A percentile compares a stretch with the other conserved stretches of the same genome.
These are phyloP conservation scores for Alnus rubra DNA, from an alignment of 306 rosid species.

Conservation along the genomic window DNA sequence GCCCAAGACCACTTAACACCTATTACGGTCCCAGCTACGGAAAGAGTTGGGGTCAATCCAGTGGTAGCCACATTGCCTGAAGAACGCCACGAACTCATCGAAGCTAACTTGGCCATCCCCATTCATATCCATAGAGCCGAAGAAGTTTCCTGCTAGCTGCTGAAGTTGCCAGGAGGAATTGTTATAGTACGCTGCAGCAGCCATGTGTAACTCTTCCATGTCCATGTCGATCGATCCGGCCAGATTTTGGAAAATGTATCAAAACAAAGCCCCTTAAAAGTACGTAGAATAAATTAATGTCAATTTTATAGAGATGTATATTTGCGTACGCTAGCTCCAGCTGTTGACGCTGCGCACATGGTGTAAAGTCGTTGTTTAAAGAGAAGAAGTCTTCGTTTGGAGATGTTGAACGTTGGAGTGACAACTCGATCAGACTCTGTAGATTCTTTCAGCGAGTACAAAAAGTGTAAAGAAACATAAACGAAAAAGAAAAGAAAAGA, in stretches of 20 bases:
- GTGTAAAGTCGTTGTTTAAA: no score
- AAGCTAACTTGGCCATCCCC: conserved; percentile 4
- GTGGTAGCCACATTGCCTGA: background rate
- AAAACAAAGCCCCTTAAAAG: no score
- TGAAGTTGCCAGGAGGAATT: background rate
- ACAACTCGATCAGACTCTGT: background rate
- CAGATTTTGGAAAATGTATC: no score
- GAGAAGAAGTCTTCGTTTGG: background rate
- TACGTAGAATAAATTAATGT: no score
- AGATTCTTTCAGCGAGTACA: no score
- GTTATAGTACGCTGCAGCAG: background rate
- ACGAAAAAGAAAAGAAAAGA: no score
- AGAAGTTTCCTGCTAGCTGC: background rate
- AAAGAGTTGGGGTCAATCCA: background rate
- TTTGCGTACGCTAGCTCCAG: background rate
- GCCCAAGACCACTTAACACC: no score
- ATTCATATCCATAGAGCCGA: conserved; percentile 16
- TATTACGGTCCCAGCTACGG: background rate
- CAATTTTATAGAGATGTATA: background rate
- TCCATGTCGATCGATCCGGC: background rate
- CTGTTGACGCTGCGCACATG: background rate
- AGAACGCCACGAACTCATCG: conserved; percentile 8
- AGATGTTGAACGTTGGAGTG: background rate
- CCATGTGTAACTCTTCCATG: conserved; percentile 15
- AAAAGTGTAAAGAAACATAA: no score